Evolutionary conservation across 768 basidiomycete species (phyloP), one percentile per base, ranked within the genome.

Genomic region (Chalciporus pseudorubinellus): DNA sequence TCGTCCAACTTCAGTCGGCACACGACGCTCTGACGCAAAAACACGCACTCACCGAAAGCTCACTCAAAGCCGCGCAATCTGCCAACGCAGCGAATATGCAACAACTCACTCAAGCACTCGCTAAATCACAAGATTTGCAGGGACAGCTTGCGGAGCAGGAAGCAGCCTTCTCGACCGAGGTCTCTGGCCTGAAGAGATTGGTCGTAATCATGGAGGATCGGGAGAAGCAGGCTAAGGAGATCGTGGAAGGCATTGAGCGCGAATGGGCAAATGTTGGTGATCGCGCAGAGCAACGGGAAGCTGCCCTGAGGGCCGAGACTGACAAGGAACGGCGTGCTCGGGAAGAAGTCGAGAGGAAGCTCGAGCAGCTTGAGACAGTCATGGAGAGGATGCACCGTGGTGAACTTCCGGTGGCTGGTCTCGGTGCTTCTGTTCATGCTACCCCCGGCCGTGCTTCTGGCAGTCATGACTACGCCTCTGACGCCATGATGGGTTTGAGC

Each of bases 191-290:
- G 58, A 80, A 82, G 51, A 78, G 92, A 26, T 75, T 97, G 16
- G 85, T 94, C 11, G 72, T 79, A 7, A 81, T 94, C 75, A 85
- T 97, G 77, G 92, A 98, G 66, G 87, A 87, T 50, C 80, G 94
- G 33, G 92, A 94, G 65, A 83, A 84, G 46, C 88, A 94, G 56
- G 82, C 90, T 19, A 89, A 91, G 72, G 78, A 81, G 19, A 82
- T 92, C 47, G 85, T 98, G 1, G 86, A 92, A 20, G 77, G 77
- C 34, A 82, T 98, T 49, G 94, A 97, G 69, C 76, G 73, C 24
- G 92, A 95, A 58, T 88, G 90, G 82, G 86, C 86, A 20, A 76
- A 76, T 18, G 79, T 93, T 10, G 82, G 84, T 8, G 83, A 85
- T 39, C 80, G 80, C 59, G 77, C 85, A 3, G 87, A 85, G 54